A percentile compares a stretch with the other conserved stretches of the same genome.
These are phyloP conservation scores for Trypanosoma melophagium DNA, from an alignment of 208 protist species.

Conservation along the genomic window DNA sequence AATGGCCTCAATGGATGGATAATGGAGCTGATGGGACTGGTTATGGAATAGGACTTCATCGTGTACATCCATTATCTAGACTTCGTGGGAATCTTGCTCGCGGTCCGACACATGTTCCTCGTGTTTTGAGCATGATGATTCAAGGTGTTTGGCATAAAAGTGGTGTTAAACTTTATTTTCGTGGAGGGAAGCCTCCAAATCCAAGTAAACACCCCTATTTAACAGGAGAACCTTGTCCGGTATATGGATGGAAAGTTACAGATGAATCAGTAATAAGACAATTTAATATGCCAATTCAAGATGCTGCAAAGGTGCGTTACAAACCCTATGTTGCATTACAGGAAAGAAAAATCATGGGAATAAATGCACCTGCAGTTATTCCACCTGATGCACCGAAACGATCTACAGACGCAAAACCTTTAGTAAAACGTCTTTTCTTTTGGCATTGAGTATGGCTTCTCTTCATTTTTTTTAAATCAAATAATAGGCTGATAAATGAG, in stretches of 20 bases:
- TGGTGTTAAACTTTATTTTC: conserved; percentile 86
- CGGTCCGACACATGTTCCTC: conserved; percentile 57
- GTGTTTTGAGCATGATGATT: conserved; percentile 88
- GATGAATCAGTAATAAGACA: conserved; percentile 78
- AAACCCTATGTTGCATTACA: conserved; percentile 89
- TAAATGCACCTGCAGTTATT: neutral
- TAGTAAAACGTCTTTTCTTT: conserved; percentile 88
- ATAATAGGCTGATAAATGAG: neutral
- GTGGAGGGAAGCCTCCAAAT: conserved; percentile 88
- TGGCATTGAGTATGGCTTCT: conserved; percentile 58
- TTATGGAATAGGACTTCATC: conserved; percentile 83
- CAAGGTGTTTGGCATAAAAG: conserved; percentile 91
- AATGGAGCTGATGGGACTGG: conserved; percentile 83
- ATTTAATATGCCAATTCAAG: conserved; percentile 74
- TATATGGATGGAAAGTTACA: conserved; percentile 88
- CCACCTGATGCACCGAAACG: conserved; percentile 3
- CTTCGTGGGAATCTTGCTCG: conserved; percentile 75
- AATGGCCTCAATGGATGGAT: conserved; percentile 89
- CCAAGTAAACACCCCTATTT: conserved; percentile 86
- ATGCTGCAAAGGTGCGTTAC: conserved; percentile 72
- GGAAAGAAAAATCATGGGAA: conserved; percentile 79
- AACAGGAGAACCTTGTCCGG: conserved; percentile 87
- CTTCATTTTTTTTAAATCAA: conserved; percentile 8
- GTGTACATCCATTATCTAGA: conserved; percentile 78
- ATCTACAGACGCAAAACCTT: conserved; percentile 52